These are phyloP conservation scores for Coprinellus aureogranulatus DNA, from an alignment of 768 basidiomycete species.

Conservation along the genomic window DNA sequence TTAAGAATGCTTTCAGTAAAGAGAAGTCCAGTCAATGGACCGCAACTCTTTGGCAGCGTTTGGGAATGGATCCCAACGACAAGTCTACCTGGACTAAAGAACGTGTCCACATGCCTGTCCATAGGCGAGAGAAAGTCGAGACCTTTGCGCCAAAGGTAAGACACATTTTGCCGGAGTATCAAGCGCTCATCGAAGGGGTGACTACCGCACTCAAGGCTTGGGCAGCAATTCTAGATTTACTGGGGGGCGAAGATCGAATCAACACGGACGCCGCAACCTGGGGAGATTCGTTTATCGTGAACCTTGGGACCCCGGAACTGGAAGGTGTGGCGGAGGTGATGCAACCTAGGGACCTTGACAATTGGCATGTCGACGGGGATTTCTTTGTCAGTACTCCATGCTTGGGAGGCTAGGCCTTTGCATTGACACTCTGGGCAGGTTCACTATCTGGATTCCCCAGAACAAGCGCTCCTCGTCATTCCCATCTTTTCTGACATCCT, in stretches of 20 bases:
- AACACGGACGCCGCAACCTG: conserved; percentile 46
- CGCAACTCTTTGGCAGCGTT: conserved; percentile 48
- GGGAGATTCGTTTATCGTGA: conserved; percentile 64
- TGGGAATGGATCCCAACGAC: conserved; percentile 52
- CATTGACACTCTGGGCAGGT: conserved; percentile 26
- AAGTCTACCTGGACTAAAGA: conserved; percentile 54
- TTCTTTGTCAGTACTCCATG: conserved; percentile 41
- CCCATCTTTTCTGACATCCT: conserved; percentile 59
- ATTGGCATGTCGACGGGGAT: conserved; percentile 66
- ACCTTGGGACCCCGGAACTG: conserved; percentile 50
- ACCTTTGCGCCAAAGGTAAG: conserved; percentile 51
- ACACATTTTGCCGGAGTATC: neutral
- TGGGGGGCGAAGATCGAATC: conserved; percentile 60
- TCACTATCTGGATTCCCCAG: conserved; percentile 64
- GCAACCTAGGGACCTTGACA: conserved; percentile 46
- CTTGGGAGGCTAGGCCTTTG: neutral
- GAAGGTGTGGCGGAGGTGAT: conserved; percentile 28
- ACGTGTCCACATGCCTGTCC: conserved; percentile 56
- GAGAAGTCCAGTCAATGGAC: conserved; percentile 52
- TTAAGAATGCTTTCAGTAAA: conserved; percentile 51
- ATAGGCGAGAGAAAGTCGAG: conserved; percentile 42
- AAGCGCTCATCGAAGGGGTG: neutral
- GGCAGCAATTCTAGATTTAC: conserved; percentile 58
- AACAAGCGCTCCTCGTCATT: conserved; percentile 62
- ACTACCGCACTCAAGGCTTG: conserved; percentile 42